Evolutionary conservation across 768 basidiomycete genomes (phyloP).

Genomic region (Neoboletus subvelutipes): DNA sequence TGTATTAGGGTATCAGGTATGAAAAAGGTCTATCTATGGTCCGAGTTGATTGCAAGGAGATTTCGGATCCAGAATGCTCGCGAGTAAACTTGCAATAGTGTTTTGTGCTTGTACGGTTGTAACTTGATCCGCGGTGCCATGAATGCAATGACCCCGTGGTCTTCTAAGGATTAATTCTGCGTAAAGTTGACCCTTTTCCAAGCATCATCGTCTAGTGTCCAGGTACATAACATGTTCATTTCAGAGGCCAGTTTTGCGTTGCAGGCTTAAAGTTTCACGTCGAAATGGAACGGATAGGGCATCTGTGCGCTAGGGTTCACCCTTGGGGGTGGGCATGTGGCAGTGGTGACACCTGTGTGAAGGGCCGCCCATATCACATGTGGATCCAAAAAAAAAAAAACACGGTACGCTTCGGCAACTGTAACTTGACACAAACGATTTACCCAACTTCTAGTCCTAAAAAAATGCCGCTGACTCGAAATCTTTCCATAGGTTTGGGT

Average conservation of each 20-base stretch:
- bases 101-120: too few relatives aligned
- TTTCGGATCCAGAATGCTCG: background rate
- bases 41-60: background rate
- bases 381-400: background rate
- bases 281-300: too few relatives aligned
- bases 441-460: background rate
- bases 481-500: background rate
- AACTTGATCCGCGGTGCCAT: background rate
- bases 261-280: background rate
- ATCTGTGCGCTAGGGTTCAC: too few relatives aligned
- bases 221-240: background rate
- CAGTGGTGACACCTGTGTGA: conserved; percentile 2
- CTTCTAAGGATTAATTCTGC: too few relatives aligned
- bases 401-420: conserved; percentile 5
- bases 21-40: background rate
- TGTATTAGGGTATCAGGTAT: background rate
- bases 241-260: background rate
- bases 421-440: background rate
- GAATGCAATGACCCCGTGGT: background rate
- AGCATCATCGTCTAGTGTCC: too few relatives aligned
- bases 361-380: background rate
- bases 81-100: background rate
- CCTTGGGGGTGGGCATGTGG: conserved; percentile 16
- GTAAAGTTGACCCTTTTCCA: background rate
- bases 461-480: background rate